Base-by-base conservation (phyloP, 805 yeast genomes). In the Pichia occidentalis region DNA sequence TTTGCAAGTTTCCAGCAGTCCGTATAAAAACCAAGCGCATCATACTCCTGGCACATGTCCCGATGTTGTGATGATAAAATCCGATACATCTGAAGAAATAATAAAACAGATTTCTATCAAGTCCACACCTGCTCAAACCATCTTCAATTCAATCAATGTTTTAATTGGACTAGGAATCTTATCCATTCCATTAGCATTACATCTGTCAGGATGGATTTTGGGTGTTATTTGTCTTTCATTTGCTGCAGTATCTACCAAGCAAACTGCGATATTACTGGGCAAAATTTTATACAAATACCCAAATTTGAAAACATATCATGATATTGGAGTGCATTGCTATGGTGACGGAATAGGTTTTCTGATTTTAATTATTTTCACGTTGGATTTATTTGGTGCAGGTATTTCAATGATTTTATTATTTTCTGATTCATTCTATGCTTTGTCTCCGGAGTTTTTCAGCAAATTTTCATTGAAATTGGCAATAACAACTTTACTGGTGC, bases 111-210 rank as follows among this genome's bases (percentile, higher is more conserved):
- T 48, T 25, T 47, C 60, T 7, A 64, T 63, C 7, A 67, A 59
- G 46, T 73, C 80, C 7, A 84, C 92, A 0, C 77, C 76, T 0
- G 75, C 83, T 1, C 94, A 83, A 54, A 83, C 94, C 0, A 63
- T 80, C 5, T 81, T 83, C 65, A 84, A 84, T 49, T 78, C 88
- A 1, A 77, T 83, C 34, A 84, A 84, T 53, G 82, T 82, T 0
- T 60, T 84, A 21, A 75, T 84, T 46, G 94, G 94, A 0, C 72
- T 84, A 26, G 92, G 90, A 2, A 65, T 84, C 34, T 64, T 84
- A 30, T 79, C 92, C 0, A 63, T 84, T 34, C 88, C 94, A 0
- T 63, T 77, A 44, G 94, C 83, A 2, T 59, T 84, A 39, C 70
- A 66, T 46, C 67, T 77, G 31, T 68, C 87, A 1, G 94, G 94